These are phyloP conservation scores for Dimocarpus longan DNA, from an alignment of 345 rosid species.

Conservation along the genomic window DNA sequence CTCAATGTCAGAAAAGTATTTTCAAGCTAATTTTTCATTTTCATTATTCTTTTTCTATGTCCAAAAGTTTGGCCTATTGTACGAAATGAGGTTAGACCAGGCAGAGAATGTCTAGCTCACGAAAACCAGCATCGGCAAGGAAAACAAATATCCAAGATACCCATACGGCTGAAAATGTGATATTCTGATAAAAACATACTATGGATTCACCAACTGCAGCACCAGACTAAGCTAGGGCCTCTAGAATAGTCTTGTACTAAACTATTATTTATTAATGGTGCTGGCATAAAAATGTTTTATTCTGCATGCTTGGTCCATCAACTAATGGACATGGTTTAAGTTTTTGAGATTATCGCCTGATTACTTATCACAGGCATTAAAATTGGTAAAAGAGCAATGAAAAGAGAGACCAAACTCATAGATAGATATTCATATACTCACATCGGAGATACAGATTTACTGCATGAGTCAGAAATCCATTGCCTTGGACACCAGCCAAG, in stretches of 20 bases:
- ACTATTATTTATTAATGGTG: no score
- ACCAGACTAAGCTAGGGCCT: neutral
- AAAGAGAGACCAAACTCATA: neutral
- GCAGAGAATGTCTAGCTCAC: no score
- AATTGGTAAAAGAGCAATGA: neutral
- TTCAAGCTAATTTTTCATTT: no score
- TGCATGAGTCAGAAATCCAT: conserved; percentile 85
- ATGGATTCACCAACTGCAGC: neutral
- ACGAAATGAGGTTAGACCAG: no score
- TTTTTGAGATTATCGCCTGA: neutral
- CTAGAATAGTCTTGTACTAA: no score
- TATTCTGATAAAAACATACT: neutral
- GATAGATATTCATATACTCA: conserved; percentile 40
- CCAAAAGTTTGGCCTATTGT: no score
- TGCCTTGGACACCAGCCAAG: conserved; percentile 77
- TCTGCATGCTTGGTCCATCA: neutral
- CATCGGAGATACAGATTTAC: conserved; percentile 92
- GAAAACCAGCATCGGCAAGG: no score
- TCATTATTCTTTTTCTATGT: no score
- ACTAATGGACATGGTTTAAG: neutral
- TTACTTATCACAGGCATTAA: neutral
- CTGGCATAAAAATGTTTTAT: no score
- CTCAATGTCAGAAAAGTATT: no score
- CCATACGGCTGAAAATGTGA: no score
- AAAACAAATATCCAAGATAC: no score